Evolutionary conservation across 2,329 filamentous ascomycete genomes (phyloP), one percentile per base, ranked within the genome.

Genomic region (Didymella segeticola): DNA sequence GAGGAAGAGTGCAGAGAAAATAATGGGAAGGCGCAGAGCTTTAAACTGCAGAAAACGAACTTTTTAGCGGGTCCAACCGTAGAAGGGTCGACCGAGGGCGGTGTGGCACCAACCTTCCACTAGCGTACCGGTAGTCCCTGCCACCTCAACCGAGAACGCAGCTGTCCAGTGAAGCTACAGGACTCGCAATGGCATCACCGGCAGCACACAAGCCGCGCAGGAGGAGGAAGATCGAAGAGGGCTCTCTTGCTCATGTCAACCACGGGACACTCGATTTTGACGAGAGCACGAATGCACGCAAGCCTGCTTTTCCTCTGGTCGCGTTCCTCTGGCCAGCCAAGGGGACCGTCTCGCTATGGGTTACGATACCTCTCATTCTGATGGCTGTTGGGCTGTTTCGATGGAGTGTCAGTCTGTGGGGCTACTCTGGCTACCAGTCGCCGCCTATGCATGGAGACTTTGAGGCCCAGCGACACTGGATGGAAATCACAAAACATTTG

Each of bases 391-490:
- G 92, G 17, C 82, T 99, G 39, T 97, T 98, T 72, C 83, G 95
- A 66, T 98, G 95, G 95, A 89, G 90, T 26, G 89, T 91, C 41
- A 89, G 92, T 23, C 81, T 98, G 36, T 98, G 95, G 91, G 91
- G 91, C 53, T 97, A 98, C 75, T 99, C 95, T 66, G 95, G 93
- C 50, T 90, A 88, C 68, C 80, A 88, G 54, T 86, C 85, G 56
- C 93, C 93, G 29, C 95, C 95, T 5, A 92, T 97, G 86, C 90
- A 93, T 70, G 95, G 95, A 62, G 95, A 99, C 76, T 99, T 96
- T 77, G 95, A 99, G 79, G 95, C 96, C 3, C 95, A 99, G 75
- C 82, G 95, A 66, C 95, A 99, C 76, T 99, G 95, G 95, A 96
- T 99, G 93, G 95, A 99, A 71, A 82, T 99, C 61, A 97, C 95